Evolutionary conservation across 108 stramenopile genomes (phyloP), one percentile per base, ranked within the genome.

Genomic region (Nitzschia sp.): DNA sequence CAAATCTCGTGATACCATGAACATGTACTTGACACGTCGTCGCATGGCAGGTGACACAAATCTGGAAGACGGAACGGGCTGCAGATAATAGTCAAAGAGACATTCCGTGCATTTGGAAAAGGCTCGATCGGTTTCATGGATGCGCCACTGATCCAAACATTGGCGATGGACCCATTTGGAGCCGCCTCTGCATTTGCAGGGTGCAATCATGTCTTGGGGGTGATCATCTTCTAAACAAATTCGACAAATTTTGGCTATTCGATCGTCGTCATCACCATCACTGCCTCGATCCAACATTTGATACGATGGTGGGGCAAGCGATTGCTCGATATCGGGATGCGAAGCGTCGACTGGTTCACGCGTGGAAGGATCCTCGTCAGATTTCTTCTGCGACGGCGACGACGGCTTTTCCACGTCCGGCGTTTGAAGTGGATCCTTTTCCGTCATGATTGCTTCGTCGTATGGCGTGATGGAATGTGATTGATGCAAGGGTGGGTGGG

Each of bases 121-220:
- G 59, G 74, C 74, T 6, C 67, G 66, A 47, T 75, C 67, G 25
- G 30, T 32, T 21, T 75, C 51, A 35, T 68, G 57, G 0, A 57
- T 61, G 31, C 74, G 19, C 81, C 81, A 82, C 6, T 70, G 38
- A 18, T 78, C 59, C 19, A 82, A 61, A 33, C 81, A 82, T 3
- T 51, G 42, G 32, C 77, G 58, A 49, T 82, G 81, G 15, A 82
- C 81, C 61, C 70, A 82, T 27, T 64, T 58, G 33, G 46, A 46
- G 31, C 58, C 32, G 29, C 81, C 81, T 48, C 55, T 68, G 74
- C 81, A 82, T 13, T 36, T 35, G 59, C 81, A 82, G n/a, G 79
- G 79, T 1, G 74, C 61, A 46, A 80, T 75, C 51, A 82, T 53
- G 21, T 69, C 74, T 36, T 66, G 63, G 17, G 54, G 46, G 26